Evolutionary conservation across 148 eudicot genomes (phyloP).

Genomic region (Arctostaphylos glauca): DNA sequence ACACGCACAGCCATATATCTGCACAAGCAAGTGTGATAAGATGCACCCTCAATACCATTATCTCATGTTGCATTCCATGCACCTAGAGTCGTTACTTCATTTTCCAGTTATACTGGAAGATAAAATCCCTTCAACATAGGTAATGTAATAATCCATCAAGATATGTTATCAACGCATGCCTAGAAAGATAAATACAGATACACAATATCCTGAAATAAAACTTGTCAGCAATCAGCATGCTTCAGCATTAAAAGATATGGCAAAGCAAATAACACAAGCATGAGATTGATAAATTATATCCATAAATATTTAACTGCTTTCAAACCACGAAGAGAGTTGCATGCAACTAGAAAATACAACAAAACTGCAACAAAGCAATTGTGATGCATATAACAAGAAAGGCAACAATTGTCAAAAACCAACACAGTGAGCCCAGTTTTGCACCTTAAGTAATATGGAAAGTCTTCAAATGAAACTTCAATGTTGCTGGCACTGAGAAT

Average conservation of each 20-base stretch:
- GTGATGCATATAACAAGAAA: neutral
- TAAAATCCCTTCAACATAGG: neutral
- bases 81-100: neutral
- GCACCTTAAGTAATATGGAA: conserved; percentile 85
- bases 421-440: conserved; percentile 12
- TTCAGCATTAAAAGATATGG: neutral
- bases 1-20: neutral
- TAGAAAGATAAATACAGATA: neutral
- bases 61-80: neutral
- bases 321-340: neutral
- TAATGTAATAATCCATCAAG: neutral
- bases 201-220: neutral
- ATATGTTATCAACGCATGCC: neutral
- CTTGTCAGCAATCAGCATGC: neutral
- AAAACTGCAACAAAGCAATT: neutral
- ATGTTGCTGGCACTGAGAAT: conserved; percentile 42
- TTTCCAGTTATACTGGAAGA: too few species aligned
- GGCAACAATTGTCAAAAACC: neutral
- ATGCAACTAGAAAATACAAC: neutral
- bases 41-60: conserved; percentile 5
- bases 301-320: neutral
- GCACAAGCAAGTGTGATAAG: neutral
- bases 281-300: neutral
- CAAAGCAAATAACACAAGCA: neutral
- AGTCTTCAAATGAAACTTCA: conserved; percentile 67